Base-by-base conservation (phyloP, 1,284 basidiomycete species). In the Cryptococcus hybrid region DNA sequence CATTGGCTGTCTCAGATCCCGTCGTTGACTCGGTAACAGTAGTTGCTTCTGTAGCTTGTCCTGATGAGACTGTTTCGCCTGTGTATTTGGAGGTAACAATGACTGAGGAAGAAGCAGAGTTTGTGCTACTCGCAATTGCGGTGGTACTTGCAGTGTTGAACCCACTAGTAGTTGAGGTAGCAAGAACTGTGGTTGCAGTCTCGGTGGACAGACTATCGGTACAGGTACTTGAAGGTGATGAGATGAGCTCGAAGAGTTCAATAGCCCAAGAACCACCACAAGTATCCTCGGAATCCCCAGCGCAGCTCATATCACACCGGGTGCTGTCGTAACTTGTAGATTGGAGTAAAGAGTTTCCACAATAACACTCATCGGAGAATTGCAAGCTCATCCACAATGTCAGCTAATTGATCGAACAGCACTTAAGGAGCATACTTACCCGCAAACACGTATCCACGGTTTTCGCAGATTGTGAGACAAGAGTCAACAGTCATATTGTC, bases 351-450 rank as follows among this genome's bases (percentile, higher is more conserved):
- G 62, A 47, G 59, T 61, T 64, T 30, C 68, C 67, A 54, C 76
- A 78, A 63, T 69, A 74, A 60, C 75, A 77, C 53, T 78, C 68
- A 40, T 66, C 52, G n/a, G 70, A 69, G 54, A 64, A 74, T 62
- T 78, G 68, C 15, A 76, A 61, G 55, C 47, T 48, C 12, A n/a
- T n/a, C 34, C n/a, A 6, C 7, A 8, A 11, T 11, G 30, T 48
- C 11, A 48, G 47, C 47, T 15, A 24, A 24, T 48, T 36, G 47
- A 30, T 35, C 30, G 34, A n/a, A 48, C 15, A 12, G n/a, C 24
- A 24, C 24, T 13, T 11, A 12, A 48, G 15, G 30, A 34, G 30
- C 34, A 34, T 34, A 48, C 47, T 48, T 15, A 48, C 47, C 77
- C 39, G 74, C 75, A 49, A 66, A 76, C 11, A 59, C 63, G 68